A percentile compares a stretch with the other conserved stretches of the same genome.
Evolutionary conservation across 345 rosid genomes (phyloP).

Genomic region (Salix dunnii): DNA sequence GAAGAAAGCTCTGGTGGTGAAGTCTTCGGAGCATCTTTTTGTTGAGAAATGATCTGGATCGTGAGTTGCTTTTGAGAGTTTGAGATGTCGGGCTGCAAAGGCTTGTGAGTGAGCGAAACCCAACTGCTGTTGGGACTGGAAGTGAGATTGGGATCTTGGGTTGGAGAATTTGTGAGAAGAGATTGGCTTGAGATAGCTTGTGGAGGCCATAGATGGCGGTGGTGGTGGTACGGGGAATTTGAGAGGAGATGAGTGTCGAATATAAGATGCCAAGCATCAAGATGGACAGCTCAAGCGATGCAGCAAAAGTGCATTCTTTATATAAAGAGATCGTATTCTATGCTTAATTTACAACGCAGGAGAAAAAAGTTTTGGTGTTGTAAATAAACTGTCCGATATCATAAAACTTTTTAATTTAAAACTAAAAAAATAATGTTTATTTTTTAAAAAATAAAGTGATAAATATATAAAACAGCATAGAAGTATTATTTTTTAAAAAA

Average conservation of each 20-base stretch:
- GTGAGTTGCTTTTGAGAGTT: neutral
- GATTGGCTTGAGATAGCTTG: slow-evolving; percentile 2
- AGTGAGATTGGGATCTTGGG: neutral
- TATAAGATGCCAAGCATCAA: neutral
- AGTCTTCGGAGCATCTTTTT: neutral
- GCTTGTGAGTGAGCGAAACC: slow-evolving; percentile 13
- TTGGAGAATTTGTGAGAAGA: slow-evolving; percentile 10
- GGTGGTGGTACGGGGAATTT: neutral
- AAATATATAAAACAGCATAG: too few species aligned
- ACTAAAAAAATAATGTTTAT: too few species aligned
- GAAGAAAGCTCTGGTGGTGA: slow-evolving; percentile 16
- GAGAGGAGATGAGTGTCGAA: too few species aligned
- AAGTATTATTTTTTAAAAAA: too few species aligned
- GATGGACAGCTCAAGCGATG: neutral
- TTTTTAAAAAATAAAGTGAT: too few species aligned
- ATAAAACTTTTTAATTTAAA: too few species aligned
- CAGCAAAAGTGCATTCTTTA: neutral
- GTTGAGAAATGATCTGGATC: neutral
- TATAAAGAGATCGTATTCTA: too few species aligned
- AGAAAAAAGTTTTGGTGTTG: too few species aligned
- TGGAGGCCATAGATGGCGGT: slow-evolving; percentile 20
- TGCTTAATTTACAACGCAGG: too few species aligned
- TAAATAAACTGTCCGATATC: too few species aligned
- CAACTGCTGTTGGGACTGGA: neutral
- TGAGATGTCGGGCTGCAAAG: slow-evolving; percentile 8